Base-by-base conservation (phyloP, 2,329 filamentous ascomycete species). In the Sclerotinia minor region DNA sequence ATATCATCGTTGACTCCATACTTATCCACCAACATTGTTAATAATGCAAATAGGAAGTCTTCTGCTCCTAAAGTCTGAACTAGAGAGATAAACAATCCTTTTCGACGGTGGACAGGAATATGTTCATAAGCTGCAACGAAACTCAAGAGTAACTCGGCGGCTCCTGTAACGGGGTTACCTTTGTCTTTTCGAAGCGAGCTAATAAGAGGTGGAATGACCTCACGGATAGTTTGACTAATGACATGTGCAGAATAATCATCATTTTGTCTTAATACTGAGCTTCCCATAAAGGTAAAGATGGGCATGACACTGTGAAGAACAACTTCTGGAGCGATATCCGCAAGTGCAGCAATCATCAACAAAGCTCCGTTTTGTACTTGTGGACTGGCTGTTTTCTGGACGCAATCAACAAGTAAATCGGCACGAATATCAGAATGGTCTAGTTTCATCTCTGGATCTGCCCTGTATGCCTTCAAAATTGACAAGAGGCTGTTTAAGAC, bases 301-400 rank as follows among this genome's bases (percentile, higher is more conserved):
- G 95, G 95, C 95, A 99, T 99, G 65, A 99, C 92, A 73, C 93
- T 97, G 79, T 99, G 94, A 68, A 99, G 84, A 3, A 99, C 92
- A 59, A 96, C 82, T 77, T 97, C 94, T 0, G 96, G 95, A 0
- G 92, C 92, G 72, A 94, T 91, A 50, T 90, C 90, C 29, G 95
- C 94, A 52, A 99, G 83, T 67, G 89, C 90, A 32, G 94, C 93
- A 68, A 98, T 92, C 35, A 99, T 83, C 11, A 98, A 85, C 19
- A 99, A 83, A 5, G 95, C 94, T 7, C 90, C 89, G 76, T 96
- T 97, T 77, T 98, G 96, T 8, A 99, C 93, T 71, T 97, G 92
- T 0, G 94, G 93, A 77, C 91, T 97, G 35, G 92, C 88, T 0
- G 94, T 96, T 70, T 92, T 94, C 75, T 96, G 91, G 55, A 99